phyloP scores from a whole-genome alignment of 2,329 filamentous ascomycete species.

The Aureobasidium sp. region DNA sequence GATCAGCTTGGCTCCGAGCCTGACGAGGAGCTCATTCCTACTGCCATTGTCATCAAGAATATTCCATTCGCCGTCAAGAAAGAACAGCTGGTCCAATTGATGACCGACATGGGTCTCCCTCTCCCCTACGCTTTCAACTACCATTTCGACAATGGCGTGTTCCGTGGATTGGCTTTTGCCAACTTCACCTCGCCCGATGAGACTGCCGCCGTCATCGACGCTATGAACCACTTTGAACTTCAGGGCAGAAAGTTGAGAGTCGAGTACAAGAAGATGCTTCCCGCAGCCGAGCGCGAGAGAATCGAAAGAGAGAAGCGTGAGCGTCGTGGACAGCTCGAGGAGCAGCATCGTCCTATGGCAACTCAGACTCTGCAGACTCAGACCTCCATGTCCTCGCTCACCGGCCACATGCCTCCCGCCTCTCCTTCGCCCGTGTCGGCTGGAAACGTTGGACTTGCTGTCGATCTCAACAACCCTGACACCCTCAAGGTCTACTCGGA shows the following conservation, averaged over 20 bases:
- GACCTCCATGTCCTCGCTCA: slow-evolving; percentile 75
- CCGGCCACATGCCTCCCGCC: slow-evolving; percentile 53
- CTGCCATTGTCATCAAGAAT: slow-evolving; percentile 98
- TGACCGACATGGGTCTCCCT: slow-evolving; percentile 89
- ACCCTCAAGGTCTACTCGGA: slow-evolving; percentile 87
- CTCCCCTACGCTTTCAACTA: slow-evolving; percentile 99
- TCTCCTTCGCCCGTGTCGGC: slow-evolving; percentile 63
- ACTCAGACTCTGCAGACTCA: slow-evolving; percentile 68
- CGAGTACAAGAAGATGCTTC: slow-evolving; percentile 99
- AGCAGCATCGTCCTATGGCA: slow-evolving; percentile 77
- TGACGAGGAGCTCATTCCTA: slow-evolving; percentile 88
- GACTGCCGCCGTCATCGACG: slow-evolving; percentile 83
- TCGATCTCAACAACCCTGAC: slow-evolving; percentile 86
- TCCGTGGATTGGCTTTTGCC: slow-evolving; percentile 90
- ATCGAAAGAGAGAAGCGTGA: slow-evolving; percentile 97
- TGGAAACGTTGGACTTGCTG: slow-evolving; percentile 50
- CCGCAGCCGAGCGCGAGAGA: slow-evolving; percentile 84
- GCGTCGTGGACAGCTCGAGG: slow-evolving; percentile 88
- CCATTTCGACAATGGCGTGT: slow-evolving; percentile 97
- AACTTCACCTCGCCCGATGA: slow-evolving; percentile 97
- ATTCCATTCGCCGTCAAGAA: slow-evolving; percentile 98
- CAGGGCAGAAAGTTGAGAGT: slow-evolving; percentile 91
- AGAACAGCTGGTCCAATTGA: slow-evolving; percentile 84
- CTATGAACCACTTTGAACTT: slow-evolving; percentile 92
- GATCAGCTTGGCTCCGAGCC: slow-evolving; percentile 46